These are phyloP conservation scores for Colletotrichum australisinense DNA, from an alignment of 2,329 filamentous ascomycete species.

Conservation along the genomic window DNA sequence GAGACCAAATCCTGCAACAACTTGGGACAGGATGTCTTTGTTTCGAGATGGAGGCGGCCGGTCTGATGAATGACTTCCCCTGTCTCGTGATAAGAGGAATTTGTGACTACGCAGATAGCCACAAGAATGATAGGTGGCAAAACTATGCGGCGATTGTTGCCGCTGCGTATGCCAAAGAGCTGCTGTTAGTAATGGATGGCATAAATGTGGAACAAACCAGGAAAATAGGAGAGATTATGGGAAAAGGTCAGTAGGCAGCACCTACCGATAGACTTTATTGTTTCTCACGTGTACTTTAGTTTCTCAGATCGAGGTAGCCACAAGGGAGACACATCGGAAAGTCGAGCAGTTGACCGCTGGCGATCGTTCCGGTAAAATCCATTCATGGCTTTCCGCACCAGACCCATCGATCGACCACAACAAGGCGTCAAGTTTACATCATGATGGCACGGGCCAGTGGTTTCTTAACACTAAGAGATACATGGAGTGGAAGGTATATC, in stretches of 20 bases:
- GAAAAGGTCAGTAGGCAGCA: not conserved
- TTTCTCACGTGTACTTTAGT: not conserved
- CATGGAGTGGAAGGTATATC: not conserved
- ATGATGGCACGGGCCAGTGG: no score
- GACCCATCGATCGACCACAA: no score
- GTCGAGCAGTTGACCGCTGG: no score
- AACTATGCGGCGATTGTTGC: constrained; percentile 48
- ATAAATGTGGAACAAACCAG: not conserved
- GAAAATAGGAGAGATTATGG: not conserved
- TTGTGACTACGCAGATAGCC: constrained; percentile 53
- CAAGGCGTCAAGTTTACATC: no score
- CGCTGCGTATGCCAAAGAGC: constrained; percentile 41
- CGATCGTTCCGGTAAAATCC: no score
- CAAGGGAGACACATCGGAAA: not conserved
- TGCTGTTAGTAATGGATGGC: not conserved
- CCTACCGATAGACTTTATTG: no score
- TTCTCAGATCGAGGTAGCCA: not conserved
- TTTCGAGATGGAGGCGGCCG: constrained; percentile 47
- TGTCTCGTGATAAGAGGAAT: constrained; percentile 53
- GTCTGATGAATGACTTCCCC: constrained; percentile 42
- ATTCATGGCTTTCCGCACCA: no score
- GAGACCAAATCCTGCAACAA: constrained; percentile 43
- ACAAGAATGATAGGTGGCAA: constrained; percentile 53
- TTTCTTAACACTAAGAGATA: no score
- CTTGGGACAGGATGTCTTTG: constrained; percentile 39